phyloP scores from a whole-genome alignment of 345 rosid genomes.

The Orychophragmus violaceus region DNA sequence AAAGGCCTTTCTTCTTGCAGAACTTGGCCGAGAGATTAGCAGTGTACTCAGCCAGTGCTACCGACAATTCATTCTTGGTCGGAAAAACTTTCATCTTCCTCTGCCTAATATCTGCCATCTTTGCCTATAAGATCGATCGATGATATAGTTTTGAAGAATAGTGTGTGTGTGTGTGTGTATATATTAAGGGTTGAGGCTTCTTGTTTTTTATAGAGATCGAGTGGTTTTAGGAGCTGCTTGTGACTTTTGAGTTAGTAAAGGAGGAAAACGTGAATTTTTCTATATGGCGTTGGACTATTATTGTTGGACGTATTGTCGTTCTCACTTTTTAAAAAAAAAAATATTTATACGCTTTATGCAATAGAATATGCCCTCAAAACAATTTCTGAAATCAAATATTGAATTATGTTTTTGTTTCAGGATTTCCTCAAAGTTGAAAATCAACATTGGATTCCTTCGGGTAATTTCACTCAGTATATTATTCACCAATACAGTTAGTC shows the following conservation, averaged over 20 bases:
- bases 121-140: not conserved
- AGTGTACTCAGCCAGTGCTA: conserved; percentile 57
- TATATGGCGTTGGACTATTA: not conserved
- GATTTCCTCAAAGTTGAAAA: not conserved
- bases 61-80: conserved; percentile 32
- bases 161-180: not conserved
- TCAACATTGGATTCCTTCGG: not conserved
- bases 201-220: not conserved
- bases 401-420: not conserved
- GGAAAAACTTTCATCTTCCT: conserved; percentile 12
- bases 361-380: not conserved
- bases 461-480: not conserved
- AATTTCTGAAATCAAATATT: not conserved
- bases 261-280: not conserved
- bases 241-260: not conserved
- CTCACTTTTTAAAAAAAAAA: too few species aligned
- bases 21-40: conserved; percentile 60
- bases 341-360: not conserved
- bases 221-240: not conserved
- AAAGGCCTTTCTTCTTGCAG: conserved; percentile 48
- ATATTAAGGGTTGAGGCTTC: not conserved
- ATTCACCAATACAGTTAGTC: not conserved
- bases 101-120: not conserved
- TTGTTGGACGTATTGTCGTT: not conserved
- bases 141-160: not conserved